Conservation (phyloP, 257 asterid species). For the Capsicum pubescens region DNA sequence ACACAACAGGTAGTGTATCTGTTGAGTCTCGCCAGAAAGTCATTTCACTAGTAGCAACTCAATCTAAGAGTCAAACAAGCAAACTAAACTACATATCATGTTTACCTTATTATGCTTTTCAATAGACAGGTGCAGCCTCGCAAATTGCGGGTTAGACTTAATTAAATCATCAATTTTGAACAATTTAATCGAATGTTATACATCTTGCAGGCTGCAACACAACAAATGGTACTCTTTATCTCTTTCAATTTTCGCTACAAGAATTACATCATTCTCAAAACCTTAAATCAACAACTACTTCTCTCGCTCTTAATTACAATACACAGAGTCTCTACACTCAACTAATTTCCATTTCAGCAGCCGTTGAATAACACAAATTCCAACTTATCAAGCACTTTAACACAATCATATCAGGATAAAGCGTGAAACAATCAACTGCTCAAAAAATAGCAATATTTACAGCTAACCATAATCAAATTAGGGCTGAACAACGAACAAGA, state of each 20-base stretch:
- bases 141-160: background rate
- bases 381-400: background rate
- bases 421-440: background rate
- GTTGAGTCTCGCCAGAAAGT: background rate
- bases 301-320: background rate
- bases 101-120: background rate
- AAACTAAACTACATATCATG: background rate
- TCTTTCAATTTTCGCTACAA: background rate
- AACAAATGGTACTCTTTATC: background rate
- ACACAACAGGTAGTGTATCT: background rate
- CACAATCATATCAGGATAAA: background rate
- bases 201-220: background rate
- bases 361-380: background rate
- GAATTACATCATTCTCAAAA: slow-evolving; percentile 7
- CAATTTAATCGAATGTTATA: background rate
- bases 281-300: background rate
- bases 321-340: background rate
- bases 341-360: background rate
- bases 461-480: background rate
- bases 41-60: background rate
- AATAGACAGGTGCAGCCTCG: background rate
- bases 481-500: background rate
- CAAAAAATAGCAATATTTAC: background rate
- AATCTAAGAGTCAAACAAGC: slow-evolving; percentile 9
- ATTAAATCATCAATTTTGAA: background rate